Percentiles rank a stretch among this genome's conserved stretches.
Conservation (phyloP, 805 yeast species). For the Candida maesae region DNA sequence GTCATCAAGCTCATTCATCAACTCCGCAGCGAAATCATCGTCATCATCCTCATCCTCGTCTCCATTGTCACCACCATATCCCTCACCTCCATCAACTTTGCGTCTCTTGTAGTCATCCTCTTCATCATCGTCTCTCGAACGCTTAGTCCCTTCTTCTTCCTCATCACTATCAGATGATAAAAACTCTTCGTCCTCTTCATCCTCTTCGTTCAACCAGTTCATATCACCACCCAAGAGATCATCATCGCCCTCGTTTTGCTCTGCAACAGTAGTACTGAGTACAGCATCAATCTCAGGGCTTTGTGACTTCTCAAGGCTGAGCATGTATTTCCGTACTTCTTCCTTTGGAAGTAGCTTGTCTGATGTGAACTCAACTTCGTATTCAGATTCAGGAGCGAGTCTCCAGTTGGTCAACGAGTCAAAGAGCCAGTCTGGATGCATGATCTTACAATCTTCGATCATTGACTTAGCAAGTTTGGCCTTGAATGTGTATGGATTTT, state of each 20-base stretch:
- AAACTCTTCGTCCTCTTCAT: constrained; percentile 41
- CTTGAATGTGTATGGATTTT: constrained; percentile 76
- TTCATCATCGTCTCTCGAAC: constrained; percentile 11
- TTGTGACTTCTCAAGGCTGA: constrained; percentile 28
- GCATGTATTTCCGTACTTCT: constrained; percentile 32
- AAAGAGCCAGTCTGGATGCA: constrained; percentile 90
- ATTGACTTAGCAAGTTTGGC: constrained; percentile 73
- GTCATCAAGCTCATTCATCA: constrained; percentile 28
- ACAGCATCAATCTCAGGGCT: constrained; percentile 24
- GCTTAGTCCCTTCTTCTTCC: constrained; percentile 16
- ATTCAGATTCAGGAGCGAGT: constrained; percentile 63
- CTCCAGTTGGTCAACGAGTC: constrained; percentile 80
- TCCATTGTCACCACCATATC: constrained; percentile 19
- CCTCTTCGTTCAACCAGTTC: constrained; percentile 32
- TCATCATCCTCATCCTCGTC: constrained; percentile 26
- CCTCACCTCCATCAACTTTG: constrained; percentile 1
- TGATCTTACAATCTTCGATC: constrained; percentile 62
- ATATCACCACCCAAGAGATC: constrained; percentile 32
- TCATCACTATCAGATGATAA: constrained; percentile 12
- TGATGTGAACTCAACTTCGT: constrained; percentile 47
- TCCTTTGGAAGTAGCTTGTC: constrained; percentile 41
- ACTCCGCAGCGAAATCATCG: constrained; percentile 31
- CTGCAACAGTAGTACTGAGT: constrained; percentile 24
- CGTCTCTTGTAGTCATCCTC: constrained; percentile 26
- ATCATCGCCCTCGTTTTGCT: constrained; percentile 41